phyloP scores from a whole-genome alignment of 768 basidiomycete species.

The Tricholoma hemisulphureum region DNA sequence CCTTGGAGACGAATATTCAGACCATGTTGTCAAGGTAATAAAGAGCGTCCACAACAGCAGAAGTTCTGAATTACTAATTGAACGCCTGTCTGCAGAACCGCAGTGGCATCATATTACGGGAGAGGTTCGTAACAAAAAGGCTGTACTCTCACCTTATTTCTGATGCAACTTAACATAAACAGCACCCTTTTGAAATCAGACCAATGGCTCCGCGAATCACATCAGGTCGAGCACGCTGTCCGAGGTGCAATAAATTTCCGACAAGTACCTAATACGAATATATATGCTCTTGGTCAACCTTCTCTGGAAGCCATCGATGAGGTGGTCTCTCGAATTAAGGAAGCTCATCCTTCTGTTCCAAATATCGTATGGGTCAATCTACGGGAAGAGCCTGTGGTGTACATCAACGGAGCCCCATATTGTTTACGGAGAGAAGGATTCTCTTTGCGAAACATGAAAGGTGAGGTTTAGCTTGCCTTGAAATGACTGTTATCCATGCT shows the following conservation, averaged over 20 bases:
- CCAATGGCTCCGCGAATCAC: constrained; percentile 79
- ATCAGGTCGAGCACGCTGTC: constrained; percentile 63
- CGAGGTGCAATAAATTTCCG: constrained; percentile 97
- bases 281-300: constrained; percentile 94
- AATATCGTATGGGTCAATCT: constrained; percentile 88
- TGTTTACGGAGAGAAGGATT: constrained; percentile 84
- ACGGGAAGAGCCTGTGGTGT: constrained; percentile 89
- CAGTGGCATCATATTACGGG: constrained; percentile 89
- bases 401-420: constrained; percentile 91
- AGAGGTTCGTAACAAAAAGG: constrained; percentile 50
- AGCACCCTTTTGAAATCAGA: constrained; percentile 91
- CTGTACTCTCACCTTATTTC: not conserved
- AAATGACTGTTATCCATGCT: not conserved
- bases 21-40: constrained; percentile 90
- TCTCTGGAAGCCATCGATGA: constrained; percentile 82
- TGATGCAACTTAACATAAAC: not conserved
- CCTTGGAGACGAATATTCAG: constrained; percentile 93
- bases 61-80: not conserved
- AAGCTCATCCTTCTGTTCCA: constrained; percentile 55
- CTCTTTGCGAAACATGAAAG: constrained; percentile 93
- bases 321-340: constrained; percentile 65
- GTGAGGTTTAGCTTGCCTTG: constrained; percentile 28
- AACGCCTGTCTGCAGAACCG: constrained; percentile 57
- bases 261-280: constrained; percentile 71
- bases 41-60: constrained; percentile 9